A percentile compares a stretch with the other conserved stretches of the same genome.
These are phyloP conservation scores for Trichoderma afroharzianum DNA, from an alignment of 2,329 filamentous ascomycete species.

Conservation along the genomic window DNA sequence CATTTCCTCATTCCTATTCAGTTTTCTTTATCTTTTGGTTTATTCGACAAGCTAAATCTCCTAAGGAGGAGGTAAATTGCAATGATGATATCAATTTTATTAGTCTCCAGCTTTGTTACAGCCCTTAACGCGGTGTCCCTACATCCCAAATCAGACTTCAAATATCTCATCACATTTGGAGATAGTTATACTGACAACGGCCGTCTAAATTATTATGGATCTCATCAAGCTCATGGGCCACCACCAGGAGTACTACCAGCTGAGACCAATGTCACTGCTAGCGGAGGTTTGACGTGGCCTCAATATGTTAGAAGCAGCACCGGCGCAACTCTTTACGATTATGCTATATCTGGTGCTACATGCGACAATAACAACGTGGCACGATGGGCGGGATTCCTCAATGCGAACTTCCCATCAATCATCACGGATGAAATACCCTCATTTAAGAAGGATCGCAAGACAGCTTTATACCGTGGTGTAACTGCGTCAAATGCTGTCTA, in stretches of 20 bases:
- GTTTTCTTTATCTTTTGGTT: background rate
- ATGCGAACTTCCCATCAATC: slow-evolving; percentile 58
- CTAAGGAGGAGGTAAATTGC: too few species aligned
- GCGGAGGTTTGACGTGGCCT: slow-evolving; percentile 66
- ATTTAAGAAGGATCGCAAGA: slow-evolving; percentile 49
- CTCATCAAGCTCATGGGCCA: background rate
- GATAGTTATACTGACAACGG: slow-evolving; percentile 75
- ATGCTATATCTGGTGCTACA: slow-evolving; percentile 68
- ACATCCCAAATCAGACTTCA: background rate
- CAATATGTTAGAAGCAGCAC: slow-evolving; percentile 62
- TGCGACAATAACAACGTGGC: slow-evolving; percentile 67
- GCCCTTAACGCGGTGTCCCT: background rate
- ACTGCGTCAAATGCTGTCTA: slow-evolving; percentile 63
- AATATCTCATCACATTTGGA: slow-evolving; percentile 62
- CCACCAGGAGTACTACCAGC: background rate
- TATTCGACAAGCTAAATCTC: background rate
- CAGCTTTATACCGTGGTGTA: slow-evolving; percentile 39
- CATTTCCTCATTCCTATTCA: background rate
- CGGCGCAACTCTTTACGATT: slow-evolving; percentile 58
- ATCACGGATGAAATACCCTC: slow-evolving; percentile 58
- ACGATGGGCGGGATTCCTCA: slow-evolving; percentile 46
- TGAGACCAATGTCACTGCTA: slow-evolving; percentile 42
- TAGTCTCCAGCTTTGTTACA: background rate
- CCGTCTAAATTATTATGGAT: slow-evolving; percentile 53
- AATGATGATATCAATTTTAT: background rate